A percentile compares a stretch with the other conserved stretches of the same genome.
Conservation (phyloP, 163 green algal genomes). For the Smithsoniella earleae region DNA sequence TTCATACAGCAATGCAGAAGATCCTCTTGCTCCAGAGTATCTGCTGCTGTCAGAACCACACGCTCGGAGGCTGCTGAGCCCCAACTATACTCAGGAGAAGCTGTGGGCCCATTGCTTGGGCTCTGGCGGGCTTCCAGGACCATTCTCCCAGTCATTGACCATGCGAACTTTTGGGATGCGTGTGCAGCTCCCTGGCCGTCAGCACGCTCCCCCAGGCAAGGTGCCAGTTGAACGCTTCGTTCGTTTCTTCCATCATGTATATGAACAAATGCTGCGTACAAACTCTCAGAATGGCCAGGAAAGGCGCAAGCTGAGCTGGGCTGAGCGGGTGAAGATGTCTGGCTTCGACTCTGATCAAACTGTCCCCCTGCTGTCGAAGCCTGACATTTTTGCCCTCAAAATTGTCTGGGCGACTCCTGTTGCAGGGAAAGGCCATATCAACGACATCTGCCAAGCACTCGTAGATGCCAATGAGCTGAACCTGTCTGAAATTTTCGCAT, state of each 20-base stretch:
- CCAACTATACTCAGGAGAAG: slow-evolving; percentile 2
- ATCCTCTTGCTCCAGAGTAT: neutral
- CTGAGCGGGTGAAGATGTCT: slow-evolving; percentile 1
- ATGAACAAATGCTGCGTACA: neutral
- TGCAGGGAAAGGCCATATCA: neutral
- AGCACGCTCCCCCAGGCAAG: neutral
- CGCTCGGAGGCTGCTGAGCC: too few species aligned
- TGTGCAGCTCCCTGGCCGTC: neutral
- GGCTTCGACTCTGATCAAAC: slow-evolving; percentile 1
- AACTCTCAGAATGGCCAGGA: neutral
- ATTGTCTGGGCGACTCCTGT: slow-evolving; percentile 11
- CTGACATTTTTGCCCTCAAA: neutral
- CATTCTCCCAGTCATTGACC: neutral
- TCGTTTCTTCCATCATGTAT: slow-evolving; percentile 24
- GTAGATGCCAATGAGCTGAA: neutral
- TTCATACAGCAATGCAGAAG: neutral
- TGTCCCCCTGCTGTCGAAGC: slow-evolving; percentile 13
- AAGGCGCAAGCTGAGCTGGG: too few species aligned
- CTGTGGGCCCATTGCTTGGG: neutral
- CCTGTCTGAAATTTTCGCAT: neutral
- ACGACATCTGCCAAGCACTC: neutral
- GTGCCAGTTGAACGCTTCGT: slow-evolving; percentile 9
- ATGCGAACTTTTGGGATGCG: slow-evolving; percentile 24
- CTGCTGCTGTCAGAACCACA: too few species aligned
- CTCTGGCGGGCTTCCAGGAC: neutral